These are phyloP conservation scores for Cucurbita ficifolia DNA, from an alignment of 306 rosid genomes.

Conservation along the genomic window DNA sequence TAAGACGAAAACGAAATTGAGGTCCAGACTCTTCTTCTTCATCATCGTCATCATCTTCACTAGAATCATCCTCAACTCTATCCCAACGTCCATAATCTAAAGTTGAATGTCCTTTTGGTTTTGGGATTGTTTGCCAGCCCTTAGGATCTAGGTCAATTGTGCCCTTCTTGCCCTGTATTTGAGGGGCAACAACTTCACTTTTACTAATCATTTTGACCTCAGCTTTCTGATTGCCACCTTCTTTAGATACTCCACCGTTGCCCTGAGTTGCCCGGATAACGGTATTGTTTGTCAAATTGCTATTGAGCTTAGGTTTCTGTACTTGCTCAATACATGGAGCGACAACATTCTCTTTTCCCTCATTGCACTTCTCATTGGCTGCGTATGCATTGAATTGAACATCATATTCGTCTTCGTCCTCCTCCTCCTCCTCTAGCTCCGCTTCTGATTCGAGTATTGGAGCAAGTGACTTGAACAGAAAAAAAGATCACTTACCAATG, in stretches of 20 bases:
- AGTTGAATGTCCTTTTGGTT: constrained; percentile 89
- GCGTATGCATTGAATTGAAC: constrained; percentile 14
- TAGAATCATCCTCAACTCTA: constrained; percentile 77
- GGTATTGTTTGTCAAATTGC: constrained; percentile 15
- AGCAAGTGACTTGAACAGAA: constrained; percentile 88
- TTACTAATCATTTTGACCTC: constrained; percentile 15
- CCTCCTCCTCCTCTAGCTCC: constrained; percentile 69
- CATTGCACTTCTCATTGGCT: constrained; percentile 18
- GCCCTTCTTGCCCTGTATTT: constrained; percentile 15
- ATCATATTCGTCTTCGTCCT: constrained; percentile 28
- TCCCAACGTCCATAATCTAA: constrained; percentile 90
- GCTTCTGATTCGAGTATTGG: constrained; percentile 88
- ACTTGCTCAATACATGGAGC: constrained; percentile 15
- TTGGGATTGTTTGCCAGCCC: constrained; percentile 88
- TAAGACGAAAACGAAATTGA: constrained; percentile 65
- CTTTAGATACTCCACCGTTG: constrained; percentile 17
- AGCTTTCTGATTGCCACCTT: constrained; percentile 23
- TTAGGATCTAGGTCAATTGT: constrained; percentile 30
- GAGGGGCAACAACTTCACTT: constrained; percentile 22
- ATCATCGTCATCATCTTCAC: constrained; percentile 44
- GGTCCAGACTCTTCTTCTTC: constrained; percentile 63
- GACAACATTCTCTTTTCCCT: constrained; percentile 11
- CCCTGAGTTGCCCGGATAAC: constrained; percentile 16
- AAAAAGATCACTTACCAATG: constrained; percentile 23
- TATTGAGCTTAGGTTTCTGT: constrained; percentile 19